Conservation (phyloP, 1,284 basidiomycete genomes). For the Xerocomus amazonicus region DNA sequence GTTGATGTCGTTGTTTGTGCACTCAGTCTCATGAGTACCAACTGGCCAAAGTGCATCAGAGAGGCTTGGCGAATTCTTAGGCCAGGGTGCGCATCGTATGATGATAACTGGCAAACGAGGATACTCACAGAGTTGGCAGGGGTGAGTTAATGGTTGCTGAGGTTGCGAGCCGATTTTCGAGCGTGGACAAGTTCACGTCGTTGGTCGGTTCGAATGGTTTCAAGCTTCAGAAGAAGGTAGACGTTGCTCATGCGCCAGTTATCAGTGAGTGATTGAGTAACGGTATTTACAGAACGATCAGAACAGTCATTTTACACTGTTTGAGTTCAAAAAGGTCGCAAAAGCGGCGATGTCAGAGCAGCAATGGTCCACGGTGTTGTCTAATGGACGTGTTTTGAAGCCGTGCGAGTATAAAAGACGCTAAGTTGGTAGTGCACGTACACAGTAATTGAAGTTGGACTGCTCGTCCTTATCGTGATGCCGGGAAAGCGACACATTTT, state of each 20-base stretch:
- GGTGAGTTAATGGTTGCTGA: constrained; percentile 92
- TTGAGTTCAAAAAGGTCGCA: constrained; percentile 75
- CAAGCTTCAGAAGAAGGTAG: constrained; percentile 68
- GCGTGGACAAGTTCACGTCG: constrained; percentile 71
- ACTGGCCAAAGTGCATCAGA: constrained; percentile 88
- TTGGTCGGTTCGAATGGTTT: constrained; percentile 81
- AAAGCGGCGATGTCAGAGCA: constrained; percentile 47
- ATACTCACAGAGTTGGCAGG: constrained; percentile 39
- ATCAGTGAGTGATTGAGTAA: neutral
- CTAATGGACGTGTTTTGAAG: constrained; percentile 68
- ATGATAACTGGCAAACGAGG: constrained; percentile 1
- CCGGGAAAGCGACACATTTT: constrained; percentile 48
- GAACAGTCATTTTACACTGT: constrained; percentile 87
- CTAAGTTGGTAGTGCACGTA: constrained; percentile 36
- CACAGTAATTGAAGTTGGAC: neutral
- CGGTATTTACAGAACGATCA: constrained; percentile 57
- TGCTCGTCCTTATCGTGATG: constrained; percentile 16
- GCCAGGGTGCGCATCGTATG: constrained; percentile 56
- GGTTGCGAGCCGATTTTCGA: constrained; percentile 85
- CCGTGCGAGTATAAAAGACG: constrained; percentile 97
- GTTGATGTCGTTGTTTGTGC: constrained; percentile 93
- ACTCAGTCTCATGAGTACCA: constrained; percentile 94
- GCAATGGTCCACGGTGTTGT: constrained; percentile 63
- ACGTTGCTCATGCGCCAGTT: constrained; percentile 10
- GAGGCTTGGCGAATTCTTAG: constrained; percentile 89